Base-by-base conservation (phyloP, 1,284 basidiomycete genomes). In the Austroboletus novae-zelandiae region DNA sequence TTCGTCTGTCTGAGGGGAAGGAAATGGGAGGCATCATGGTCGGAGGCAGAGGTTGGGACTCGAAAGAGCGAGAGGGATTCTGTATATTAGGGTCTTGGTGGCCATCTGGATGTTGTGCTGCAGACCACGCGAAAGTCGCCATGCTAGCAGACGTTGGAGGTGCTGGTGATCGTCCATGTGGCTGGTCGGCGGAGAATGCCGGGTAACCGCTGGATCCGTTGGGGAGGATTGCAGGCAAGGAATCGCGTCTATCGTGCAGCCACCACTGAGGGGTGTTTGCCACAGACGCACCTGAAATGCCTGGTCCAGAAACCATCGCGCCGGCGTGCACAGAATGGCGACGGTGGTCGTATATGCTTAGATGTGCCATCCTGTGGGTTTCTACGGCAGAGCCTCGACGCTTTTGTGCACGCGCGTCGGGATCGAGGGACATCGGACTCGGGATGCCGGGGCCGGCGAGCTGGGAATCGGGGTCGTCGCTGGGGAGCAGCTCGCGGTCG, bases 341-440 rank as follows among this genome's bases (percentile, higher is more conserved):
- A 49, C 87, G 82, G 55, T 70, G 68, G 60, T 91, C 89, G 60
- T 85, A 81, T 60, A 90, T 69, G 61, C 78, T 85, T 57, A 89
- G 72, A 59, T 86, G 80, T 15, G 83, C 80, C 57, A 91, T 81
- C 50, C 84, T 74, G 55, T 81, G 79, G 8, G 86, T 83, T 57
- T 91, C 89, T 58, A 89, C 79, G 31, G 85, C 80, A 31, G 90
- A 92, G 44, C 86, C 85, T 46, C 90, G 79, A 59, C 89, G 81
- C 68, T 92, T 92, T 51, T 82, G 76, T 18, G 86, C 82, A 40
- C 84, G 87, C n/a, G 72, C 80, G 53, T 86, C 83, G 31, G 72
- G 57, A 62, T 85, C 84, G 39, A 79, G 60, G 52, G 72, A 73
- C 71, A 78, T 78, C 41, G 69, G 68, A 53, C 78, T 81, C 17